Conservation (phyloP, 805 yeast species). For the Lipomyces kockii region DNA sequence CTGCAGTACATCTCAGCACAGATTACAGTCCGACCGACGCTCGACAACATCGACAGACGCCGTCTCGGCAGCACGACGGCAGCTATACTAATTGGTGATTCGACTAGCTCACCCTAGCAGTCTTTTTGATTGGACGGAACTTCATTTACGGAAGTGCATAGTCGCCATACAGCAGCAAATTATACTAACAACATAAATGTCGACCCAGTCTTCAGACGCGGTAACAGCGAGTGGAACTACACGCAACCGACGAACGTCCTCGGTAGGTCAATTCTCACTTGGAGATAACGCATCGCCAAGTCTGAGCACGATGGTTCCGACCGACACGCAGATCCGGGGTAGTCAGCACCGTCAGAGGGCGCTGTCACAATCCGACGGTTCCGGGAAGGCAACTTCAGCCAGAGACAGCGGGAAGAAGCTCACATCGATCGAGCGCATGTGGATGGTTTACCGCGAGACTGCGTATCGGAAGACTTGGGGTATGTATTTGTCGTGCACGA, state of each 20-base stretch:
- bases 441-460: conserved; percentile 63
- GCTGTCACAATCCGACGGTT: conserved; percentile 23
- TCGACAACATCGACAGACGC: neutral
- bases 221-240: neutral
- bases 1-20: neutral
- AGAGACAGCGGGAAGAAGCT: conserved; percentile 3
- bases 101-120: neutral
- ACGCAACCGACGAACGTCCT: conserved; percentile 57
- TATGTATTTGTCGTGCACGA: neutral
- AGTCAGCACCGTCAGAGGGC: conserved; percentile 47
- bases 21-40: neutral
- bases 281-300: conserved; percentile 76
- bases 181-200: neutral
- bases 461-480: conserved; percentile 66
- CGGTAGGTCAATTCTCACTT: conserved; percentile 73
- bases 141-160: too few relatives aligned
- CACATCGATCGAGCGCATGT: conserved; percentile 46
- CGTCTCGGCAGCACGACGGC: neutral
- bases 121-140: neutral
- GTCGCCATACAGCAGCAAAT: neutral
- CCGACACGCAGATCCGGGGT: conserved; percentile 51
- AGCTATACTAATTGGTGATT: neutral
- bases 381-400: neutral
- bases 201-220: neutral
- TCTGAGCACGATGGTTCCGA: conserved; percentile 66